A percentile compares a stretch with the other conserved stretches of the same genome.
Conservation (phyloP, 257 asterid genomes). For the Fraxinus quadrangulata region DNA sequence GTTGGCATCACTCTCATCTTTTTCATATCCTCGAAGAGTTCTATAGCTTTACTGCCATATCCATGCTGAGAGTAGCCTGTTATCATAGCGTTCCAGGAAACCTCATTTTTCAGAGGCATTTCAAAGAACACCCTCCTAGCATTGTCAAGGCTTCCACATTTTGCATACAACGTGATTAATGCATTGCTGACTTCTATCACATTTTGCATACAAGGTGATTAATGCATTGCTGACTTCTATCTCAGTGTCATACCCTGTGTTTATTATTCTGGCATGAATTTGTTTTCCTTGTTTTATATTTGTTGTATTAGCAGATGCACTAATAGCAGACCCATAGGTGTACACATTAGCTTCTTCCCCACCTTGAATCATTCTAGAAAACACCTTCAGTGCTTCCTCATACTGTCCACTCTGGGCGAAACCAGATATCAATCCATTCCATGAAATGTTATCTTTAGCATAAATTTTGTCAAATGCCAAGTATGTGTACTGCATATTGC, state of each 20-base stretch:
- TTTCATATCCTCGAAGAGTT: conserved; percentile 73
- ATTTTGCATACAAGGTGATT: conserved; percentile 77
- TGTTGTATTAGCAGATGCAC: conserved; percentile 81
- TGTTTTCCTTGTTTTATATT: conserved; percentile 67
- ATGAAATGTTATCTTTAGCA: conserved; percentile 58
- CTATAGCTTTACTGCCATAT: conserved; percentile 61
- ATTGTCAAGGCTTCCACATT: conserved; percentile 67
- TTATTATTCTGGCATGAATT: conserved; percentile 60
- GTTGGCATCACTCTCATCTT: conserved; percentile 52
- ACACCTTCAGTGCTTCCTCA: conserved; percentile 71
- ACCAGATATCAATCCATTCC: conserved; percentile 92
- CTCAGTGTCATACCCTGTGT: conserved; percentile 59
- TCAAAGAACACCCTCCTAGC: conserved; percentile 61
- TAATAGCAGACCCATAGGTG: conserved; percentile 82
- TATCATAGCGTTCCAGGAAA: conserved; percentile 92
- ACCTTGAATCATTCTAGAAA: conserved; percentile 60
- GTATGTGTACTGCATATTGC: conserved; percentile 58
- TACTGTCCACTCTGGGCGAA: conserved; percentile 73
- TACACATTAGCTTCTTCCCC: conserved; percentile 69
- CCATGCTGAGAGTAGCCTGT: conserved; percentile 94
- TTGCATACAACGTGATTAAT: no score
- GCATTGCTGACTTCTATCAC: no score
- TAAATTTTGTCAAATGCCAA: conserved; percentile 55
- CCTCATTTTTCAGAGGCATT: conserved; percentile 65
- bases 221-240: conserved; percentile 77